These are phyloP conservation scores for Amoeboaphelidium protococcarum DNA, from an alignment of 371 early-diverging fungal genomes.

Conservation along the genomic window DNA sequence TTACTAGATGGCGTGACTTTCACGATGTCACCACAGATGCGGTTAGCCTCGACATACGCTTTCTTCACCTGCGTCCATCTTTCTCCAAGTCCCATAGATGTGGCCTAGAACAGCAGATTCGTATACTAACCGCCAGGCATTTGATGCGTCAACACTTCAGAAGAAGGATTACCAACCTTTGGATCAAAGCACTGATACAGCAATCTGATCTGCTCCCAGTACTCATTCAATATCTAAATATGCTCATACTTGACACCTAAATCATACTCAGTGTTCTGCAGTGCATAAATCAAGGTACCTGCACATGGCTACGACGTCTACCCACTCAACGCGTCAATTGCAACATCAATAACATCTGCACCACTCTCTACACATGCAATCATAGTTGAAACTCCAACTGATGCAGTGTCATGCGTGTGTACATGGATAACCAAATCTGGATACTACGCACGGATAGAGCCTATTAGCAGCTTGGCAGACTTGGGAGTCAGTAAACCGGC, in stretches of 20 bases:
- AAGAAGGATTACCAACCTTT: conserved; percentile 53
- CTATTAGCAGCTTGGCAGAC: conserved; percentile 50
- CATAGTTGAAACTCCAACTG: conserved; percentile 83
- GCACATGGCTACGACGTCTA: conserved; percentile 83
- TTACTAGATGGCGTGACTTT: conserved; percentile 91
- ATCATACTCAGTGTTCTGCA: conserved; percentile 39
- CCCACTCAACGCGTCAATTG: conserved; percentile 81
- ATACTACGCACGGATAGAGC: conserved; percentile 51
- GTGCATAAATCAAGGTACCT: conserved; percentile 69
- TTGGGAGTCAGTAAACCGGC: conserved; percentile 78
- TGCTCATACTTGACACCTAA: conserved; percentile 54
- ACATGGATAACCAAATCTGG: conserved; percentile 83
- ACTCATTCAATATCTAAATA: conserved; percentile 50
- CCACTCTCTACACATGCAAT: conserved; percentile 67
- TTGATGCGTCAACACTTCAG: conserved; percentile 74
- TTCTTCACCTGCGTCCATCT: conserved; percentile 77
- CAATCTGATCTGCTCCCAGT: conserved; percentile 83
- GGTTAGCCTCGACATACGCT: conserved; percentile 67
- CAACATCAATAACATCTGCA: conserved; percentile 74
- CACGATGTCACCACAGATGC: conserved; percentile 73
- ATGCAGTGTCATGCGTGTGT: conserved; percentile 88
- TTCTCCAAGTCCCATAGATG: conserved; percentile 65
- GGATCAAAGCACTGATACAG: conserved; percentile 84
- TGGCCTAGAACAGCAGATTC: conserved; percentile 82
- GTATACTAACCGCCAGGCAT: conserved; percentile 90